phyloP scores from a whole-genome alignment of 768 basidiomycete genomes.

The Agaricus subrufescens region DNA sequence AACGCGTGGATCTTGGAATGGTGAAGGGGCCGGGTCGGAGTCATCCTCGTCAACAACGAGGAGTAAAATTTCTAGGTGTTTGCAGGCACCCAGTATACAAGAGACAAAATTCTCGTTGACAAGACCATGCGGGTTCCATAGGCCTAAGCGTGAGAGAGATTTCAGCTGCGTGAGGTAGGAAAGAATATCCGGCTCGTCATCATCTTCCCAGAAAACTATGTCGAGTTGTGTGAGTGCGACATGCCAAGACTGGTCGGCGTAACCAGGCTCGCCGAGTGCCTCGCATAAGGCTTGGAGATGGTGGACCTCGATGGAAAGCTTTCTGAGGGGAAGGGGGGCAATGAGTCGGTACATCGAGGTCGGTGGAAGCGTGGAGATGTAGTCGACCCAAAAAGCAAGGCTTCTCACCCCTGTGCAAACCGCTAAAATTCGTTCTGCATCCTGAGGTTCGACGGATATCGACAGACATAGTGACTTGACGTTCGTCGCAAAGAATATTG shows the following conservation, averaged over 20 bases:
- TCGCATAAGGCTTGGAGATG: constrained; percentile 23
- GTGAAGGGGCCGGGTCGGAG: constrained; percentile 16
- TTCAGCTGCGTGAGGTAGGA: constrained; percentile 23
- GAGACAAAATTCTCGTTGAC: constrained; percentile 17
- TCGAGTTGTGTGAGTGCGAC: constrained; percentile 31
- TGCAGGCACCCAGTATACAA: constrained; percentile 22
- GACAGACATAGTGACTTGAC: constrained; percentile 37
- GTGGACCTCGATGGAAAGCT: constrained; percentile 30
- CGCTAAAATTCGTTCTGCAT: constrained; percentile 26
- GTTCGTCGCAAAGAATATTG: constrained; percentile 28
- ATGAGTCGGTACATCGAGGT: constrained; percentile 19
- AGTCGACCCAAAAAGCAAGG: constrained; percentile 36
- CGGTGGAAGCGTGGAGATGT: constrained; percentile 16
- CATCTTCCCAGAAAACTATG: constrained; percentile 28
- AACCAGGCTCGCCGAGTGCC: constrained; percentile 1
- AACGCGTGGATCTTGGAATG: constrained; percentile 22
- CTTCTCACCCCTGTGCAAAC: constrained; percentile 32
- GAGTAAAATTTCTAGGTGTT: constrained; percentile 20
- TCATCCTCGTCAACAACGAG: constrained; percentile 25
- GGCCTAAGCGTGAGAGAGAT: constrained; percentile 28
- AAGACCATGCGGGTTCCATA: constrained; percentile 22
- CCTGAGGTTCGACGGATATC: constrained; percentile 21
- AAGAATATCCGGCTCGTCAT: constrained; percentile 17
- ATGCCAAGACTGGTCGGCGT: constrained; percentile 19
- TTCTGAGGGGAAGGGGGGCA: constrained; percentile 22